Conservation (phyloP, 1,284 basidiomycete species). For the Tylopilus sp. region DNA sequence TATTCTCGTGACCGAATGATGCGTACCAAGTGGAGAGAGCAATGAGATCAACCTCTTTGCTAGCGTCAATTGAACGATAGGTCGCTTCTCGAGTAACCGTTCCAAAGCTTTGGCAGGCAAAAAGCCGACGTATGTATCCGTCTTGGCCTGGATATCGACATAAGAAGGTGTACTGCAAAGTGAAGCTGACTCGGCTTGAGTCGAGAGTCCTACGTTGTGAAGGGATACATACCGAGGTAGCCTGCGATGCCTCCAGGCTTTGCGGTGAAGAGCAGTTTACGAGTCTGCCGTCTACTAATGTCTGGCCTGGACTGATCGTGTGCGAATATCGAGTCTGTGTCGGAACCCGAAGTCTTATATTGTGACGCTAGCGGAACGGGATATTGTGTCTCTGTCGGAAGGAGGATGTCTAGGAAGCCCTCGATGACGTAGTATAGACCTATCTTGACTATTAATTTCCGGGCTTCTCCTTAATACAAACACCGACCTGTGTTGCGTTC, state of each 20-base stretch:
- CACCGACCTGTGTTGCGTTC: slow-evolving; percentile 77
- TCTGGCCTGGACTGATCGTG: slow-evolving; percentile 18
- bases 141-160: slow-evolving; percentile 95
- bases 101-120: slow-evolving; percentile 88
- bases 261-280: slow-evolving; percentile 85
- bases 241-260: slow-evolving; percentile 98
- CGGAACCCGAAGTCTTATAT: slow-evolving; percentile 20
- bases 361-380: slow-evolving; percentile 24
- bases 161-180: slow-evolving; percentile 91
- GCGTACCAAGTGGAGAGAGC: slow-evolving; percentile 82
- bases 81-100: slow-evolving; percentile 86
- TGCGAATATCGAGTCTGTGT: slow-evolving; percentile 24
- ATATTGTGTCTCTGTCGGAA: slow-evolving; percentile 51
- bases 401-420: slow-evolving; percentile 89
- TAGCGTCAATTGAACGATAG: slow-evolving; percentile 94
- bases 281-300: slow-evolving; percentile 21
- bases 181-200: slow-evolving; percentile 54
- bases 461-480: not conserved
- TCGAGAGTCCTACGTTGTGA: not conserved
- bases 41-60: slow-evolving; percentile 94
- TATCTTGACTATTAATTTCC: slow-evolving; percentile 24
- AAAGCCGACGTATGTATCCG: slow-evolving; percentile 95
- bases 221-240: slow-evolving; percentile 69
- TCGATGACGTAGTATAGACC: slow-evolving; percentile 98
- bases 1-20: not conserved